Evolutionary conservation across 2,329 filamentous ascomycete species (phyloP).

Genomic region (Arachnomyces sp.): DNA sequence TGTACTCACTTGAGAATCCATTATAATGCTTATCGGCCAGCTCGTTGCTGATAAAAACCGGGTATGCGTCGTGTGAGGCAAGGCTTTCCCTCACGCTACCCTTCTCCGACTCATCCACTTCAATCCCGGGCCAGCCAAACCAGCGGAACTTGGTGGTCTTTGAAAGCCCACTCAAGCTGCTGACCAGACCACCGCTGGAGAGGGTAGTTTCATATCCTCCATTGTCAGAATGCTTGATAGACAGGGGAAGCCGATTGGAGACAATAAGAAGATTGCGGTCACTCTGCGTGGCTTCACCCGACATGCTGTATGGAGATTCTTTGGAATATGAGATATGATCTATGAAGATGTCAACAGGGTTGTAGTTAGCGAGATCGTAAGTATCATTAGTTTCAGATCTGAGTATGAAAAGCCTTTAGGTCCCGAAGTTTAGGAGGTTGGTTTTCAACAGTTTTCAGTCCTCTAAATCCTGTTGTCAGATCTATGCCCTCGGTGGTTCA

Average conservation of each 20-base stretch:
- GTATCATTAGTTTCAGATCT: too few relatives aligned
- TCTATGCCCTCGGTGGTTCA: too few relatives aligned
- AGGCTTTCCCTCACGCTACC: slow-evolving; percentile 61
- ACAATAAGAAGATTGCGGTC: slow-evolving; percentile 50
- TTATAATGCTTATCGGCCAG: slow-evolving; percentile 91
- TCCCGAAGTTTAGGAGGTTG: too few relatives aligned
- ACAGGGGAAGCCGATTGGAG: slow-evolving; percentile 86
- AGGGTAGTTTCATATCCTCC: slow-evolving; percentile 77
- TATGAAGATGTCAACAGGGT: too few relatives aligned
- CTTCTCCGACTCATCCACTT: slow-evolving; percentile 71
- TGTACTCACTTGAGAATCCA: slow-evolving; percentile 73
- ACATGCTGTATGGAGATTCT: slow-evolving; percentile 1
- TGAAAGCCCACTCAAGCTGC: slow-evolving; percentile 74
- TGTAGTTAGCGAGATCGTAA: too few relatives aligned
- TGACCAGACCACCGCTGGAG: slow-evolving; percentile 87
- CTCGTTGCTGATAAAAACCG: slow-evolving; percentile 80
- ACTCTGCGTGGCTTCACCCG: neutral
- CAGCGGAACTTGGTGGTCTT: slow-evolving; percentile 88
- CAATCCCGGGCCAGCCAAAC: slow-evolving; percentile 92
- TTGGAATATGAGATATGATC: too few relatives aligned
- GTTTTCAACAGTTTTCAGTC: too few relatives aligned
- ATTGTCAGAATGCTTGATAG: slow-evolving; percentile 78
- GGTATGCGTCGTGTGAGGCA: slow-evolving; percentile 71
- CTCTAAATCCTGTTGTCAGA: too few relatives aligned
- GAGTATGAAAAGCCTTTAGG: too few relatives aligned